Base-by-base conservation (phyloP, 139 green algal genomes). In the Diplosphaera chodatii region DNA sequence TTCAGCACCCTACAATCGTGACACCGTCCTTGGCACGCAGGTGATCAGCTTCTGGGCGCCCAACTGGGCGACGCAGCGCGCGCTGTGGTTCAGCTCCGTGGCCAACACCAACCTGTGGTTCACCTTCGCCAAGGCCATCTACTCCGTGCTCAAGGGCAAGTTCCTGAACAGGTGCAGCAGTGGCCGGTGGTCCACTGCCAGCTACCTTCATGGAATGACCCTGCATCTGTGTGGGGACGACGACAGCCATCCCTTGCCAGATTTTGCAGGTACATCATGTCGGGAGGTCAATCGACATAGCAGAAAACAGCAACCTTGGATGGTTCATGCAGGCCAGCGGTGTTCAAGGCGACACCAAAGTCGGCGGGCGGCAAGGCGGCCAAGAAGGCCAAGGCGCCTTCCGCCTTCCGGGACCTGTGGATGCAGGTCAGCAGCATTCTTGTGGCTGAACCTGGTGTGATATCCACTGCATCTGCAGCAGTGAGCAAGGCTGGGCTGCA, bases 41-140 rank as follows among this genome's bases (percentile, higher is more conserved):
- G 48, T 59, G 10, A 59, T 59, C 48, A 59, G 48, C 48, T 59
- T 59, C 48, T 59, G 48, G 48, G 48, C 48, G 48, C 48, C 48
- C 3, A n/a, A 3, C 10, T 59, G 22, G 13, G 4, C 13, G 10
- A 59, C 48, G 48, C 48, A 59, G 48, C 48, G 48, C 48, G 48
- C 48, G 48, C 48, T 59, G 48, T 59, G 48, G 48, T 59, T 59
- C 48, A 59, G 48, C 68, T 48, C 41, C 8, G 41, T 74, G 27
- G 66, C 65, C 55, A 74, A 40, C 31, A 74, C 65, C 55, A 74
- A 74, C 55, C 65, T 74, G 69, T 74, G 69, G 69, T 74, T 55
- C 55, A 59, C 30, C 31, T 67, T 67, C 69, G 48, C 64, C 1
- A 67, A 74, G 69, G 55, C 55, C n/a, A 67, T 37, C 55, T 55